A percentile compares a stretch with the other conserved stretches of the same genome.
These are phyloP conservation scores for Wallacemonas rigidus DNA, from an alignment of 208 protist genomes.

Conservation along the genomic window DNA sequence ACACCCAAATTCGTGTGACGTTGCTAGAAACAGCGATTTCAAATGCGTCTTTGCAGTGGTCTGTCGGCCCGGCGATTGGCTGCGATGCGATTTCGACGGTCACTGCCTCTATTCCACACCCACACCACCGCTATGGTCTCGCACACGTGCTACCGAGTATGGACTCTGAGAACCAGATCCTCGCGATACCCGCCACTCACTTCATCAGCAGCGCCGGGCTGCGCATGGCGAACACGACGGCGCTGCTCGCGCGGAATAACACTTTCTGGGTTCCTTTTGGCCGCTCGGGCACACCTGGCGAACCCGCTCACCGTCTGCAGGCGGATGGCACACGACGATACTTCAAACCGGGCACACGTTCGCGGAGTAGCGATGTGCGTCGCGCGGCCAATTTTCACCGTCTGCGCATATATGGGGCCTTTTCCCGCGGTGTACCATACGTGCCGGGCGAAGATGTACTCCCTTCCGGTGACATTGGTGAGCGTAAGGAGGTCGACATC, in stretches of 20 bases:
- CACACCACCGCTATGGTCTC: constrained; percentile 30
- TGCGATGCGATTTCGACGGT: constrained; percentile 31
- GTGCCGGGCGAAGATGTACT: constrained; percentile 11
- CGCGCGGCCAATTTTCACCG: constrained; percentile 19
- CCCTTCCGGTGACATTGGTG: background rate
- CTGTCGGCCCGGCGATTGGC: constrained; percentile 34
- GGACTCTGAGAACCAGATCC: constrained; percentile 21
- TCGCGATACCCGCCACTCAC: constrained; percentile 20
- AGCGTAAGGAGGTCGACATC: constrained; percentile 15
- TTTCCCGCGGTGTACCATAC: constrained; percentile 24
- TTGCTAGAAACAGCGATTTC: constrained; percentile 25
- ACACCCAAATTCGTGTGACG: constrained; percentile 15
- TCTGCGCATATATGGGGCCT: constrained; percentile 31
- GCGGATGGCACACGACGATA: constrained; percentile 2
- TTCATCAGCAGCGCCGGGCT: constrained; percentile 25
- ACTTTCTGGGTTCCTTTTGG: constrained; percentile 1
- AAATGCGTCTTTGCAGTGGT: constrained; percentile 36
- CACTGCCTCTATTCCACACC: constrained; percentile 23
- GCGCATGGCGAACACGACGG: constrained; percentile 34
- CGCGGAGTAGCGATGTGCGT: constrained; percentile 7
- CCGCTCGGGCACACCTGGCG: too few relatives aligned
- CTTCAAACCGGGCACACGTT: constrained; percentile 10
- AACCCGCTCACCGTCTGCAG: background rate
- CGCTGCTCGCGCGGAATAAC: background rate
- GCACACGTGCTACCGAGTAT: constrained; percentile 35